Percentiles rank a stretch among this genome's conserved stretches.
Evolutionary conservation across 1,284 basidiomycete species (phyloP).

Genomic region (Ceratobasidium sp.): DNA sequence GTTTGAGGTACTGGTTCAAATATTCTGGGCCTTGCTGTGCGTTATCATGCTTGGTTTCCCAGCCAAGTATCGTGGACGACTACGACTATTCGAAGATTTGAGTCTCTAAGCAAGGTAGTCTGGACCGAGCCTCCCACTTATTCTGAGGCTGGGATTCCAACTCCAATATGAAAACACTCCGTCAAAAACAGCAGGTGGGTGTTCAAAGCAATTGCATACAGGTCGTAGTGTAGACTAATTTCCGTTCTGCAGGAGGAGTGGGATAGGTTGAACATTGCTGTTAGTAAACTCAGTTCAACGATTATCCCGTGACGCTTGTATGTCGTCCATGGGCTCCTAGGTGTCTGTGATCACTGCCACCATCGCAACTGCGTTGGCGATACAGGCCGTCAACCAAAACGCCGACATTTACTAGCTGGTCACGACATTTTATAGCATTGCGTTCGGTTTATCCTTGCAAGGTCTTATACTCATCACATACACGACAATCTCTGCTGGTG

Average conservation of each 20-base stretch:
- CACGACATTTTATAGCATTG: slow-evolving; percentile 22
- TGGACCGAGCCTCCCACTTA: not conserved
- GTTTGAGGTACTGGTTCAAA: not conserved
- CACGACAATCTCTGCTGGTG: slow-evolving; percentile 19
- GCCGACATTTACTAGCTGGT: slow-evolving; percentile 16
- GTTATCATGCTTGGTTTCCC: slow-evolving; percentile 16
- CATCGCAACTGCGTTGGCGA: slow-evolving; percentile 7
- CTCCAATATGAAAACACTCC: not conserved
- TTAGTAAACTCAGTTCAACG: not conserved
- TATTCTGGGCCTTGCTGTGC: not conserved
- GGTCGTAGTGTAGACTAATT: too few species aligned
- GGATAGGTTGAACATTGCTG: slow-evolving; percentile 29
- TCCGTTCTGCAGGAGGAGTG: slow-evolving; percentile 11
- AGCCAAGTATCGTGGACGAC: slow-evolving; percentile 22
- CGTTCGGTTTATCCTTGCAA: slow-evolving; percentile 24
- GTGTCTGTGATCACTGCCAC: slow-evolving; percentile 28
- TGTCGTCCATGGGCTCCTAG: not conserved
- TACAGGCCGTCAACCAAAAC: not conserved
- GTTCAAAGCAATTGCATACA: not conserved
- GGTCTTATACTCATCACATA: slow-evolving; percentile 8
- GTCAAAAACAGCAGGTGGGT: slow-evolving; percentile 22
- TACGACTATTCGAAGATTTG: slow-evolving; percentile 22
- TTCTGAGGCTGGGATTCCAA: not conserved
- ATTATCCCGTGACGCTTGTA: not conserved
- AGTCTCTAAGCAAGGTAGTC: not conserved